Percentiles rank a stretch among this genome's conserved stretches.
phyloP scores from a whole-genome alignment of 2,329 filamentous ascomycete genomes.

The Cryphonectria radicalis region DNA sequence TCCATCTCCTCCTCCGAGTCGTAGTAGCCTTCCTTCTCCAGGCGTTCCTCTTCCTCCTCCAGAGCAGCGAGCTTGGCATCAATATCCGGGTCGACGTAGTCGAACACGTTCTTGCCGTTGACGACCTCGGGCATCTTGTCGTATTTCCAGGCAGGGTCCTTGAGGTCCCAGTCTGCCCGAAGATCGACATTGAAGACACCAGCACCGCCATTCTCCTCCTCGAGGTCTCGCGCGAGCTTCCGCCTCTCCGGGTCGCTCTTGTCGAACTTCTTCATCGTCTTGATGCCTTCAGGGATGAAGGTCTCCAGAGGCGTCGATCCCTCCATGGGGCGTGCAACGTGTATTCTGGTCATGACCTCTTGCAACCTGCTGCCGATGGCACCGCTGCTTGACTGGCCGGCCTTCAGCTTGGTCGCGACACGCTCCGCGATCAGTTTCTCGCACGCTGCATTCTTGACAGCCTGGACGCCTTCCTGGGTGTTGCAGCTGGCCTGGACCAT shows the following conservation, averaged over 20 bases:
- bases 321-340: conserved; percentile 92
- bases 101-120: conserved; percentile 96
- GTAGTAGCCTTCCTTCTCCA: conserved; percentile 92
- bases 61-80: conserved; percentile 88
- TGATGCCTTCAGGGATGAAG: conserved; percentile 85
- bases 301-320: conserved; percentile 73
- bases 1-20: conserved; percentile 82
- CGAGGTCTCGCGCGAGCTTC: conserved; percentile 81
- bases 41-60: conserved; percentile 92
- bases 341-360: conserved; percentile 90
- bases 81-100: conserved; percentile 96
- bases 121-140: conserved; percentile 94
- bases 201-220: conserved; percentile 90
- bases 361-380: conserved; percentile 75
- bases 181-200: conserved; percentile 96
- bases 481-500: conserved; percentile 93
- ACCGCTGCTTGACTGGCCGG: conserved; percentile 77
- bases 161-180: conserved; percentile 84
- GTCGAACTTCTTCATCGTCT: conserved; percentile 85
- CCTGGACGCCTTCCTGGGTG: conserved; percentile 90
- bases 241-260: conserved; percentile 84
- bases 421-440: conserved; percentile 91
- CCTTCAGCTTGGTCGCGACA: conserved; percentile 95
- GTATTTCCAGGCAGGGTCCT: conserved; percentile 91
- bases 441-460: conserved; percentile 93